A percentile compares a stretch with the other conserved stretches of the same genome.
These are phyloP conservation scores for Scutellaria galericulata DNA, from an alignment of 257 asterid genomes.

Conservation along the genomic window DNA sequence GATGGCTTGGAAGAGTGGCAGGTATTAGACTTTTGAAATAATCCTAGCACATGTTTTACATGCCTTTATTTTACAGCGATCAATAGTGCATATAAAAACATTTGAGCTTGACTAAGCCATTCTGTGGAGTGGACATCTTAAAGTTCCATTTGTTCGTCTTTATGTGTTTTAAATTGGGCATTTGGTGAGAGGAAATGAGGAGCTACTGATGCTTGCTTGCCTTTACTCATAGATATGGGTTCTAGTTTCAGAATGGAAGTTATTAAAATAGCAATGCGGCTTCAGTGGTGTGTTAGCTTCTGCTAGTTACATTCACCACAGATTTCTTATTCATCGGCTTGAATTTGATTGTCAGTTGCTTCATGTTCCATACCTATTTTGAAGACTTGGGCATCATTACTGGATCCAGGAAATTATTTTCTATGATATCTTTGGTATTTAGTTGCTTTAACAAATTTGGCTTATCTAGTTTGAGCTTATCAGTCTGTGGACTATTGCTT, in stretches of 20 bases:
- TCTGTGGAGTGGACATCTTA: conserved; percentile 7
- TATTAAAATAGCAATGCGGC: too few species aligned
- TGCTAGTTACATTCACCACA: conserved; percentile 11
- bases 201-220: conserved; percentile 1
- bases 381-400: conserved; percentile 23
- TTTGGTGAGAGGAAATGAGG: conserved; percentile 13
- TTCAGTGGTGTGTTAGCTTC: conserved; percentile 19
- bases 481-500: conserved; percentile 28
- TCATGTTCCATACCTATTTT: conserved; percentile 6
- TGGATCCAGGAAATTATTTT: conserved; percentile 1
- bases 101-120: conserved; percentile 19
- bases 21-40: conserved; percentile 47
- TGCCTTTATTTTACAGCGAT: conserved; percentile 18
- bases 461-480: conserved; percentile 20
- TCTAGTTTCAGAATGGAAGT: neutral
- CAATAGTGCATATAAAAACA: conserved; percentile 4
- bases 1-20: conserved; percentile 70
- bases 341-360: conserved; percentile 9
- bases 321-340: conserved; percentile 12
- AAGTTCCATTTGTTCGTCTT: conserved; percentile 4
- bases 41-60: conserved; percentile 7
- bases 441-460: conserved; percentile 1
- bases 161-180: conserved; percentile 11
- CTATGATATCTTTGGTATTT: neutral
- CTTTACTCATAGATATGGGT: conserved; percentile 6